A percentile compares a stretch with the other conserved stretches of the same genome.
These are phyloP conservation scores for Penicillium cinerascens DNA, from an alignment of 495 filamentous ascomycete species.

Conservation along the genomic window DNA sequence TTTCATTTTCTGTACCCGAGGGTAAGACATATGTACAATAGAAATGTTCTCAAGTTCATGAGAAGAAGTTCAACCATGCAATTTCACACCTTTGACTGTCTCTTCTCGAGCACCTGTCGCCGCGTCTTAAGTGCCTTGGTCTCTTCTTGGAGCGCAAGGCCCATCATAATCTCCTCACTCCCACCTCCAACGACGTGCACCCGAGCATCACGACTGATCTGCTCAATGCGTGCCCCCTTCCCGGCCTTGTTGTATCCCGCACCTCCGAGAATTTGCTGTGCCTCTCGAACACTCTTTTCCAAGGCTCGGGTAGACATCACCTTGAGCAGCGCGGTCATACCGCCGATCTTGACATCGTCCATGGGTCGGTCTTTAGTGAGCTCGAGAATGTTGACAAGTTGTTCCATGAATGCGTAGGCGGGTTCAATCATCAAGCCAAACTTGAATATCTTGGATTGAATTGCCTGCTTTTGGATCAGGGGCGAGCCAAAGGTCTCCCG, in stretches of 20 bases:
- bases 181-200: slow-evolving; percentile 58
- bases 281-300: slow-evolving; percentile 56
- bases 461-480: slow-evolving; percentile 43
- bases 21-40: too few relatives aligned
- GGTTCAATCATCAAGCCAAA: slow-evolving; percentile 50
- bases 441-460: slow-evolving; percentile 47
- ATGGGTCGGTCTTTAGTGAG: slow-evolving; percentile 31
- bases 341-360: slow-evolving; percentile 43
- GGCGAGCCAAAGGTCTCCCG: slow-evolving; percentile 49
- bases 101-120: slow-evolving; percentile 29
- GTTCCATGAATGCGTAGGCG: slow-evolving; percentile 47
- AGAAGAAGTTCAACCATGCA: not conserved
- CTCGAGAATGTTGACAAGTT: slow-evolving; percentile 44
- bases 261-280: slow-evolving; percentile 60
- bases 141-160: slow-evolving; percentile 47
- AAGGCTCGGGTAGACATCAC: slow-evolving; percentile 53
- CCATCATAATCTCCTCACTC: slow-evolving; percentile 55
- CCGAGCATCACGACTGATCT: slow-evolving; percentile 54
- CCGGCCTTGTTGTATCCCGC: slow-evolving; percentile 53
- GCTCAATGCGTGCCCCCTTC: slow-evolving; percentile 50
- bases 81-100: slow-evolving; percentile 29
- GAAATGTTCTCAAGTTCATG: too few relatives aligned
- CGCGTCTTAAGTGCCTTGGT: slow-evolving; percentile 36
- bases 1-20: too few relatives aligned
- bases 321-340: slow-evolving; percentile 48